These are phyloP conservation scores for Pseudoturritis turrita DNA, from an alignment of 345 rosid genomes.

Conservation along the genomic window DNA sequence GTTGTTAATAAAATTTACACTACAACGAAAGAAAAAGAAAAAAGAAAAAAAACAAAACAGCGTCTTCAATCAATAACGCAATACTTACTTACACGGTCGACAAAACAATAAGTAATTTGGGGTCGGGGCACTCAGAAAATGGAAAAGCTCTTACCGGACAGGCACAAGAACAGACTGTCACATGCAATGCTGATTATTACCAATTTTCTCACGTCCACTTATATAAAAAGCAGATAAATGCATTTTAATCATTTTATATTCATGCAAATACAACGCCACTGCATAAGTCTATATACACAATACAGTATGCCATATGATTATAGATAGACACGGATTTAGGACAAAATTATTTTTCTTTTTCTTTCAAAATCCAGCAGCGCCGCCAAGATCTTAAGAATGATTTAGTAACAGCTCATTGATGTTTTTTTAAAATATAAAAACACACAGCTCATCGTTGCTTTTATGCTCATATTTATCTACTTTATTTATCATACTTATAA, in stretches of 20 bases:
- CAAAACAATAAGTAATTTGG: conserved; percentile 12
- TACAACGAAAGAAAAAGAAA: too few relatives aligned
- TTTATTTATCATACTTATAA: not conserved
- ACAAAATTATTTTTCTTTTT: not conserved
- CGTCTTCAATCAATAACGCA: not conserved
- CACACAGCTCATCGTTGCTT: conserved; percentile 18
- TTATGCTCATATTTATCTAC: not conserved
- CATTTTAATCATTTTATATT: not conserved
- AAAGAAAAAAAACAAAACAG: too few relatives aligned
- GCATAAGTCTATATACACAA: not conserved
- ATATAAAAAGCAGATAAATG: conserved; percentile 2
- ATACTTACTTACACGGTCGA: not conserved
- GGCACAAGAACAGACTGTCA: conserved; percentile 13
- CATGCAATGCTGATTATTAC: conserved; percentile 15
- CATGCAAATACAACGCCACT: not conserved
- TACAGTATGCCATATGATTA: not conserved
- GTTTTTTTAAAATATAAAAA: not conserved
- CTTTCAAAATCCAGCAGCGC: conserved; percentile 18
- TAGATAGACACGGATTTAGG: conserved; percentile 4
- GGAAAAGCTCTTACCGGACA: not conserved
- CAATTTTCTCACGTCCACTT: conserved; percentile 5
- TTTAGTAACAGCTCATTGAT: conserved; percentile 16
- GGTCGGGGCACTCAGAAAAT: not conserved
- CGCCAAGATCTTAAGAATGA: conserved; percentile 4
- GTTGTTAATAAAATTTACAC: too few relatives aligned